Evolutionary conservation across 2,329 filamentous ascomycete genomes (phyloP), one percentile per base, ranked within the genome.

Genomic region (Claviceps digitariae): DNA sequence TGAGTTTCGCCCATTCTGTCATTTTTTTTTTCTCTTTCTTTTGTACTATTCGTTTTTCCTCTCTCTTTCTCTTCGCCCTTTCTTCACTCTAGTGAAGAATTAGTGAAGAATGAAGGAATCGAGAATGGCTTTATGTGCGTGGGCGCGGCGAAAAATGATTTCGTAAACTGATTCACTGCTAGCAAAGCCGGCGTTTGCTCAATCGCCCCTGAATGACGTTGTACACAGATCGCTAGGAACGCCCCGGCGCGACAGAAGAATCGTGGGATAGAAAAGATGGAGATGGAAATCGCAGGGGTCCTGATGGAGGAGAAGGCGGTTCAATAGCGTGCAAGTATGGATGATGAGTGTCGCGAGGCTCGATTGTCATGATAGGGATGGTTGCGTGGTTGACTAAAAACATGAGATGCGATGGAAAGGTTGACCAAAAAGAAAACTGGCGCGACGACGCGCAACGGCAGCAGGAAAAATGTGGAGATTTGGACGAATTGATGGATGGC

Each of bases 1-100:
- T 90, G 62, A 83, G 76, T 67, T 72, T 76, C 56, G 67, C 69
- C 72, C 75, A 81, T 60, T 79, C 76, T 51, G 69, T 68, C 74
- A 76, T 78, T 57, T 55, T 69, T 53, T 13, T 20, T 48, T 4
- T 21, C 17, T 47, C n/a, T n/a, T 31, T 3, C 12, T 13, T 29
- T 17, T 12, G 15, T 29, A 1, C 2, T 29, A 5, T 12, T 29
- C 4, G 27, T 4, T 29, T 8, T 29, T 29, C 4, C 4, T 8
- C 27, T 29, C 27, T 38, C 6, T 38, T 38, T 38, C 15, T 38
- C 15, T 15, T 17, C 15, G 4, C 2, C 15, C 36, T 29, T 8
- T 29, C 36, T 6, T n/a, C 36, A 17, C 4, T n/a, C 36, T 4
- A 38, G 9, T 38, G 15, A 7, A 38, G 15, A 17, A 8, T 8